Conservation (phyloP, 202 grass and related monocot genomes). For the Panicum virgatum region DNA sequence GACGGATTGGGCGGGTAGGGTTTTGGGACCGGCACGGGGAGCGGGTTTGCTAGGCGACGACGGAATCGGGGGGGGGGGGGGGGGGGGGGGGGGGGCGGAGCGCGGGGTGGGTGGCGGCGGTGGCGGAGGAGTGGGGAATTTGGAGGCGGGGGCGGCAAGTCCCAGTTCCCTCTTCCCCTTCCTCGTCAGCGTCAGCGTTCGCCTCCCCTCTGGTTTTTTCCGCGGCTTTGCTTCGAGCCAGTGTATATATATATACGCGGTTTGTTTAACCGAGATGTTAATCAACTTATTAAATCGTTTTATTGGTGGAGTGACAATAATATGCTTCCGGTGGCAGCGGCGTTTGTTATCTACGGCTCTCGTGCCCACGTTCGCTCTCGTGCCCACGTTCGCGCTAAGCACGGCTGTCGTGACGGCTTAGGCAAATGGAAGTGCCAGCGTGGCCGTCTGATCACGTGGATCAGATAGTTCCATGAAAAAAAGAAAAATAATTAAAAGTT, state of each 20-base stretch:
- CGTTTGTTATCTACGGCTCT: background rate
- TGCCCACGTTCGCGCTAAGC: constrained; percentile 1
- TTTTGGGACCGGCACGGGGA: constrained; percentile 9
- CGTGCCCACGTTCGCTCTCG: too few relatives aligned
- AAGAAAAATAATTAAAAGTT: background rate
- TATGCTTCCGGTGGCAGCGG: background rate
- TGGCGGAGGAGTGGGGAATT: constrained; percentile 44
- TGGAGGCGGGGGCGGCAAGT: constrained; percentile 41
- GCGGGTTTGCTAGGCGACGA: background rate
- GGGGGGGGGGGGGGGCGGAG: background rate
- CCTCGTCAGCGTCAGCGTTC: constrained; percentile 45
- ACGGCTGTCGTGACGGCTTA: background rate
- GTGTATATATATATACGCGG: constrained; percentile 3
- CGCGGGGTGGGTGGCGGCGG: background rate
- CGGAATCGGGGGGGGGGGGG: constrained; percentile 20
- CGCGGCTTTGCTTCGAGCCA: constrained; percentile 26
- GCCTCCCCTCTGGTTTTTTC: constrained; percentile 17
- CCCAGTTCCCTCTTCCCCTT: constrained; percentile 50
- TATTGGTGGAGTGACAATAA: background rate
- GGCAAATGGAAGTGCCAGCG: background rate
- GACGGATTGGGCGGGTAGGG: constrained; percentile 21
- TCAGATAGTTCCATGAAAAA: background rate
- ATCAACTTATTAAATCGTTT: background rate
- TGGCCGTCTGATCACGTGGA: background rate
- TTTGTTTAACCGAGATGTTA: background rate